Evolutionary conservation across 257 asterid species (phyloP).

Genomic region (Gardenia jasminoides): DNA sequence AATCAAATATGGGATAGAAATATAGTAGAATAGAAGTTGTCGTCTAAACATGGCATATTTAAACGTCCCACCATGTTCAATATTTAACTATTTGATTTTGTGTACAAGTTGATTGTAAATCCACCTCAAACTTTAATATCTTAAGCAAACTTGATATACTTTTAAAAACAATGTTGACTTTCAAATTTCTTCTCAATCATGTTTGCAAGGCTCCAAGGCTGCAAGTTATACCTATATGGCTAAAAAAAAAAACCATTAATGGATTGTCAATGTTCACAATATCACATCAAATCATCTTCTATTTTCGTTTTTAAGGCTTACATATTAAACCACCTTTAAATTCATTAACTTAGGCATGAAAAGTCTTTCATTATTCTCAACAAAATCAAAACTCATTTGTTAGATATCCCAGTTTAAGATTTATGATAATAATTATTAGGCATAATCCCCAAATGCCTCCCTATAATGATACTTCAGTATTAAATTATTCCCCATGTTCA

Average conservation of each 20-base stretch:
- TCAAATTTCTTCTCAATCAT: background rate
- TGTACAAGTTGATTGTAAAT: background rate
- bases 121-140: background rate
- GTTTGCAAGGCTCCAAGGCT: background rate
- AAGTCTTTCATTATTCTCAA: background rate
- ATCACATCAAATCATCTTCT: background rate
- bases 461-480: too few species aligned
- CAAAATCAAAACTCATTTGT: background rate
- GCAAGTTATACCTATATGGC: background rate
- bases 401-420: too few species aligned
- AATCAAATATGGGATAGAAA: background rate
- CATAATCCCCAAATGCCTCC: too few species aligned
- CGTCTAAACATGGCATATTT: background rate
- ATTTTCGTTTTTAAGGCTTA: too few species aligned
- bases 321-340: background rate
- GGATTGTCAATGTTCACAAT: background rate
- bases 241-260: background rate
- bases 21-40: background rate
- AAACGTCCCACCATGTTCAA: background rate
- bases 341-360: background rate
- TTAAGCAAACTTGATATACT: background rate
- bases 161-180: background rate
- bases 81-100: too few species aligned
- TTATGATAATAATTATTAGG: too few species aligned
- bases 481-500: too few species aligned